phyloP scores from a whole-genome alignment of 176 grass and related monocot species.

The Aegilops umbellulata region DNA sequence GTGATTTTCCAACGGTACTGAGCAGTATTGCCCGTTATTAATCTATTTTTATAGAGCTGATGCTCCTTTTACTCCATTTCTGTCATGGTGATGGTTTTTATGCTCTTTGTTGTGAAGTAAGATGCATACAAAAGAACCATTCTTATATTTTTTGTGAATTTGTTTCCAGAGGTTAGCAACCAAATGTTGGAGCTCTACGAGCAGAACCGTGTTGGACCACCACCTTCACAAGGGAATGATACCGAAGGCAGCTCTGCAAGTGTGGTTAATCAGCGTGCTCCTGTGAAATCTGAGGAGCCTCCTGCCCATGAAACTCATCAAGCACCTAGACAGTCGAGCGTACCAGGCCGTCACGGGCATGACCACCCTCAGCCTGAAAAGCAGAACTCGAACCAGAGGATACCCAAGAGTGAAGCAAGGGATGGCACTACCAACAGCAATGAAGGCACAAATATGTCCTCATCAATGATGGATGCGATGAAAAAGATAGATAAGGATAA shows the following conservation, averaged over 20 bases:
- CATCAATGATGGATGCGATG: conserved; percentile 62
- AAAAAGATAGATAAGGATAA: conserved; percentile 81
- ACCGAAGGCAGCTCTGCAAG: conserved; percentile 67
- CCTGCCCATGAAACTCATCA: conserved; percentile 35
- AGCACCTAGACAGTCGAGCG: conserved; percentile 20
- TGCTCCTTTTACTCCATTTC: not conserved
- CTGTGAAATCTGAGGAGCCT: conserved; percentile 60
- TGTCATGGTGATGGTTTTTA: conserved; percentile 1
- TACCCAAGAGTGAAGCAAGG: conserved; percentile 31
- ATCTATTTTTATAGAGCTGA: not conserved
- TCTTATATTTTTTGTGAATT: conserved; percentile 6
- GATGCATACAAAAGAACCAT: not conserved
- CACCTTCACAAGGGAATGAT: conserved; percentile 60
- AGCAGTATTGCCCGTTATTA: not conserved
- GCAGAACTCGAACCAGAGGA: conserved; percentile 47
- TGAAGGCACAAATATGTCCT: conserved; percentile 53
- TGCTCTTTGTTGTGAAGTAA: not conserved
- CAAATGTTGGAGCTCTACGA: conserved; percentile 94
- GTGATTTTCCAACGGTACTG: not conserved
- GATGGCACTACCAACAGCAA: conserved; percentile 3
- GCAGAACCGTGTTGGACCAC: conserved; percentile 49
- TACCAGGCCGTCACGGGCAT: conserved; percentile 16
- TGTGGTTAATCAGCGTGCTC: conserved; percentile 43
- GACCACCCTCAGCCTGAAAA: conserved; percentile 46
- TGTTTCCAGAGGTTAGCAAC: conserved; percentile 71